Evolutionary conservation across 2,329 filamentous ascomycete genomes (phyloP).

Genomic region (Metarhizium robertsii): DNA sequence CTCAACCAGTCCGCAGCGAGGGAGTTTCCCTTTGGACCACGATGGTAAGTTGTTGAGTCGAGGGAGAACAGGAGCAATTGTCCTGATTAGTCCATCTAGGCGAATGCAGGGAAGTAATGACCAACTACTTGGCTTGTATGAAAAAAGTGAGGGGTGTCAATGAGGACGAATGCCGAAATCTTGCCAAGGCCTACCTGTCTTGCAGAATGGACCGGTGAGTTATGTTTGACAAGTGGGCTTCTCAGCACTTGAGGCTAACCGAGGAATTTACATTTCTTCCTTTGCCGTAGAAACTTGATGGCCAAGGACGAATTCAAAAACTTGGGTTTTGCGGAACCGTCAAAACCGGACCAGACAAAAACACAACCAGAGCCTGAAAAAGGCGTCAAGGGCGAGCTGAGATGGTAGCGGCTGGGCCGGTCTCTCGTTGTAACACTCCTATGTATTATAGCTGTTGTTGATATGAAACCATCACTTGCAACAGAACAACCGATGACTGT

Average conservation of each 20-base stretch:
- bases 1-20: constrained; percentile 65
- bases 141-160: constrained; percentile 78
- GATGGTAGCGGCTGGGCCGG: constrained; percentile 17
- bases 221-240: neutral
- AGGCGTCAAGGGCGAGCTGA: constrained; percentile 27
- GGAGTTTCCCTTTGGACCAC: constrained; percentile 93
- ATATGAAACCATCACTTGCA: neutral
- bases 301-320: constrained; percentile 93
- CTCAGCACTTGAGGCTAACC: neutral
- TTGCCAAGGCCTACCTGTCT: constrained; percentile 80
- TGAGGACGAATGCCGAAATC: constrained; percentile 70
- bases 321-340: constrained; percentile 56
- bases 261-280: neutral
- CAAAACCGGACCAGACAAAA: constrained; percentile 18
- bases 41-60: constrained; percentile 43
- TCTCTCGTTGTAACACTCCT: too few relatives aligned
- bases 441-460: neutral
- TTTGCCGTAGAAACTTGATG: constrained; percentile 70
- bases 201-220: constrained; percentile 91
- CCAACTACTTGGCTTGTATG: constrained; percentile 76
- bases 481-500: neutral
- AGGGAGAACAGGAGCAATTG: neutral
- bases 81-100: constrained; percentile 38
- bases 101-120: constrained; percentile 89
- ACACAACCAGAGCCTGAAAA: constrained; percentile 18